Base-by-base conservation (phyloP, 2,329 filamentous ascomycete species). In the Epichloe coenophiala region DNA sequence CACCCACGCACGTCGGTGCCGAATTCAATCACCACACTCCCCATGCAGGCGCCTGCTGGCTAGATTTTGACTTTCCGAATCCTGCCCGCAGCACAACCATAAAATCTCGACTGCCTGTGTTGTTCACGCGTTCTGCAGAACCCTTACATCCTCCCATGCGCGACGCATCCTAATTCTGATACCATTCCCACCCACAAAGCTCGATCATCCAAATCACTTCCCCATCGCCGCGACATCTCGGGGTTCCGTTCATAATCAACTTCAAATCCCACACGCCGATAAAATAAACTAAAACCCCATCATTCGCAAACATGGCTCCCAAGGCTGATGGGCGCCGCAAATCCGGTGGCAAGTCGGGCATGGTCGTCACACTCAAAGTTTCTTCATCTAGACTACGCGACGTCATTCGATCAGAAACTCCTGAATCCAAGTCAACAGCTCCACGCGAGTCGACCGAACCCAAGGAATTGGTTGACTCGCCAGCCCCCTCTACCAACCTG, bases 301-400 rank as follows among this genome's bases (percentile, higher is more conserved):
- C 21, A n/a, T 19, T 41, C 36, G 36, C 48, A 40, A 53, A 54
- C 43, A 69, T 69, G 66, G 61, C 65, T 56, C 64, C 66, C 46
- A 57, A 62, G 43, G 50, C 58, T 48, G 65, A 68, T 48, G 61
- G 57, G 51, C 66, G 67, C 54, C 66, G 67, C 57, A 69, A 68
- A 56, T 68, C 67, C 27, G 63, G 61, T 52, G 57, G 58, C 59
- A 69, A 68, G 55, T 50, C 60, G 19, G 58, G 52, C 36, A 59
- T 71, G 47, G 52, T 80, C 53, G 64, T 82, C 60, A 80, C 71
- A 7, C 64, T 83, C 50, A 76, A 71, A 57, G 68, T 82, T 46
- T 59, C 73, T 21, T 65, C 78, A 41, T 61, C 69, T 17, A 70
- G 66, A 55, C 68, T 84, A 48, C 73, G 73, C 57, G 69, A 71